phyloP scores from a whole-genome alignment of 176 grass and related monocot genomes.

The Musa acuminata region DNA sequence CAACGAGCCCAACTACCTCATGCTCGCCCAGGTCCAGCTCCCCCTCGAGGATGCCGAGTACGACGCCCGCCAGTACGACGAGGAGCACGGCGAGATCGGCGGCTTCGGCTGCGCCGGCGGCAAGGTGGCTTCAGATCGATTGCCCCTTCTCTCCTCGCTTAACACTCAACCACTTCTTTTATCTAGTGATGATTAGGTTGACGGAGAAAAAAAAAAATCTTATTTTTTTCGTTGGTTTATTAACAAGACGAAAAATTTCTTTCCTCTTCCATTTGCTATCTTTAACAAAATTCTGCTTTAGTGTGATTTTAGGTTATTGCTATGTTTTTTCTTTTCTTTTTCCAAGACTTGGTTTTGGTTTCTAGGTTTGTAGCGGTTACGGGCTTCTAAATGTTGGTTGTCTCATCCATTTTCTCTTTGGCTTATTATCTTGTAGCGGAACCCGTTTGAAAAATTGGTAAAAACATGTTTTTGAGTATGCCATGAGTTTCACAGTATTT shows the following conservation, averaged over 20 bases:
- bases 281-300: background rate
- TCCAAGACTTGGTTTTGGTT: too few relatives aligned
- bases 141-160: background rate
- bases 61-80: constrained; percentile 69
- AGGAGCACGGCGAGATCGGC: constrained; percentile 71
- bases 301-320: too few relatives aligned
- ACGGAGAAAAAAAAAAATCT: background rate
- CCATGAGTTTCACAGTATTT: background rate
- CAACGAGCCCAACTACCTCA: constrained; percentile 96
- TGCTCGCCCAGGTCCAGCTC: constrained; percentile 88
- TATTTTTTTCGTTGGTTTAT: background rate
- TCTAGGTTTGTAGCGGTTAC: too few relatives aligned
- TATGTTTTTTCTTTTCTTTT: too few relatives aligned
- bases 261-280: background rate
- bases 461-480: background rate
- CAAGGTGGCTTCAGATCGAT: constrained; percentile 8
- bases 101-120: constrained; percentile 55
- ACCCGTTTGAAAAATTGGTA: background rate
- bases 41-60: constrained; percentile 77
- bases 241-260: constrained; percentile 1
- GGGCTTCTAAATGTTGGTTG: background rate
- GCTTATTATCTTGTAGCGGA: background rate
- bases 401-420: background rate
- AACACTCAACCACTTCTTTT: background rate
- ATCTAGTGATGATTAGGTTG: background rate